These are phyloP conservation scores for Cerioporus squamosus DNA, from an alignment of 1,284 basidiomycete genomes.

Conservation along the genomic window DNA sequence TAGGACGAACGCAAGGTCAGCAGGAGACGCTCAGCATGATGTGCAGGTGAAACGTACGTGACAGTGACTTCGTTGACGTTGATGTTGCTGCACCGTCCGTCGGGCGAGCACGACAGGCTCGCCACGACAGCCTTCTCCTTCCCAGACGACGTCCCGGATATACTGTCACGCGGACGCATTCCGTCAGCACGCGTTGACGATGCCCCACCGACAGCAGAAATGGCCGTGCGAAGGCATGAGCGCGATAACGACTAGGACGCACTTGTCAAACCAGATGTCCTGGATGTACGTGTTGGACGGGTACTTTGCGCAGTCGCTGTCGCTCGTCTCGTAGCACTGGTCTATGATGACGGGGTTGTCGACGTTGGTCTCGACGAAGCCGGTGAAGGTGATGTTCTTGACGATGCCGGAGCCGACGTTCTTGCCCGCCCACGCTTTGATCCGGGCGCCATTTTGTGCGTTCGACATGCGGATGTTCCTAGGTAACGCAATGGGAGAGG, in stretches of 20 bases:
- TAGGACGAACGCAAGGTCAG: neutral
- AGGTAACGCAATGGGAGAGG: neutral
- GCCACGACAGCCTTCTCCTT: constrained; percentile 52
- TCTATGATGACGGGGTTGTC: constrained; percentile 50
- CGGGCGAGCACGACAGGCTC: constrained; percentile 58
- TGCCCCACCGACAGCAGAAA: neutral
- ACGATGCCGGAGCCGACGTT: constrained; percentile 39
- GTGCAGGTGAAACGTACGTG: constrained; percentile 26
- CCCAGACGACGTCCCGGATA: constrained; percentile 60
- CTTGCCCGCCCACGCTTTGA: constrained; percentile 49
- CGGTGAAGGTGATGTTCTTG: constrained; percentile 44
- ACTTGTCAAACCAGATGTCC: constrained; percentile 56
- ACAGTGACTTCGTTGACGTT: constrained; percentile 51
- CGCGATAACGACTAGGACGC: constrained; percentile 18
- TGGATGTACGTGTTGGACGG: constrained; percentile 47
- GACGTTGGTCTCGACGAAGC: constrained; percentile 43
- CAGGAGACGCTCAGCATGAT: neutral
- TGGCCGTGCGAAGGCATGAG: neutral
- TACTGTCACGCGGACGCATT: constrained; percentile 34
- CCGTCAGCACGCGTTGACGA: too few species aligned
- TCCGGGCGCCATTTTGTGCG: constrained; percentile 53
- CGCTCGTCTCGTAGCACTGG: constrained; percentile 45
- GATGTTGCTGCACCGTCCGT: constrained; percentile 50
- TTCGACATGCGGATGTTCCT: constrained; percentile 52
- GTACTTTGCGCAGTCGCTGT: constrained; percentile 34